These are phyloP conservation scores for Ramularia collo-cygni DNA, from an alignment of 2,329 filamentous ascomycete species.

Conservation along the genomic window DNA sequence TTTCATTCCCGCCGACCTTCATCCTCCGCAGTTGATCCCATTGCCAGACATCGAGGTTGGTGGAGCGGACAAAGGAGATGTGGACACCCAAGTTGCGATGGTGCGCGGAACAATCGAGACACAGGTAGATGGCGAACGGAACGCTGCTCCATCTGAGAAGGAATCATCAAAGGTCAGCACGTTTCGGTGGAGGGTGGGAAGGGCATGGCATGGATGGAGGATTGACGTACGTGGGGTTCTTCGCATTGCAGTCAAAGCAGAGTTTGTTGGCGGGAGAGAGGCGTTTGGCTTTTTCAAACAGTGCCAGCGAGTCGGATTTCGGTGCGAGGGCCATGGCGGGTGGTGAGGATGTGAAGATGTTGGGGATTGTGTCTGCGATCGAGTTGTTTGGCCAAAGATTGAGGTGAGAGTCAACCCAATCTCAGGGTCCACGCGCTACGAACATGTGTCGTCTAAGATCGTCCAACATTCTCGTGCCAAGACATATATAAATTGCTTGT, in stretches of 20 bases:
- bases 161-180: no score
- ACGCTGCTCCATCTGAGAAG: conserved; percentile 13
- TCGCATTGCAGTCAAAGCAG: conserved; percentile 96
- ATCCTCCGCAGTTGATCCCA: conserved; percentile 96
- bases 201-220: conserved; percentile 77
- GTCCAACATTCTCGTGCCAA: no score
- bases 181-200: no score
- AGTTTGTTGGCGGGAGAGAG: conserved; percentile 89
- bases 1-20: conserved; percentile 98
- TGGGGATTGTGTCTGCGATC: neutral
- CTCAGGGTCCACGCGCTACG: no score
- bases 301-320: conserved; percentile 91
- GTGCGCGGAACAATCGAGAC: conserved; percentile 93
- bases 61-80: conserved; percentile 97
- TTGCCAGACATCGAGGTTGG: conserved; percentile 95
- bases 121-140: conserved; percentile 94
- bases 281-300: conserved; percentile 94
- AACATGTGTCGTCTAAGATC: no score
- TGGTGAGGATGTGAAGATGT: conserved; percentile 4
- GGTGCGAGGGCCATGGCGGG: conserved; percentile 58
- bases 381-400: no score
- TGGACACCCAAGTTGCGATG: conserved; percentile 97
- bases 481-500: no score
- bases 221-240: conserved; percentile 99
- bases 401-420: no score